These are phyloP conservation scores for Colletotrichum sp. DNA, from an alignment of 2,329 filamentous ascomycete genomes.

Conservation along the genomic window DNA sequence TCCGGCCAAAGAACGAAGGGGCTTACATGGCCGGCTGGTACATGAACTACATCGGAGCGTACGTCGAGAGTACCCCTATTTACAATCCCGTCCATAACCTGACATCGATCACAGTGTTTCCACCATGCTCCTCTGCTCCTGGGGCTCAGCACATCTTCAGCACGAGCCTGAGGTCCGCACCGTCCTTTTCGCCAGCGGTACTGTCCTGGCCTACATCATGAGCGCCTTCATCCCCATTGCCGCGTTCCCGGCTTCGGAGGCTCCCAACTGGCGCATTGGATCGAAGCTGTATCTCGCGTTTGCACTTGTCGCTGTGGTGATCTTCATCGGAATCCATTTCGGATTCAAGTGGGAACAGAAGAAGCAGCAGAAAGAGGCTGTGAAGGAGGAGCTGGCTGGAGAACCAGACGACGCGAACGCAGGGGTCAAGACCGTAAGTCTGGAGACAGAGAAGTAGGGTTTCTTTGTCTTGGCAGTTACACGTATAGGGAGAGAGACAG, in stretches of 20 bases:
- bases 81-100: neutral
- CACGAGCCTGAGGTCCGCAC: conserved; percentile 9
- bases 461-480: neutral
- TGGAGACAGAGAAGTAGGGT: neutral
- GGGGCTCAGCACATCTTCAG: neutral
- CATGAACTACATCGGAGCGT: conserved; percentile 17
- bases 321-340: conserved; percentile 6
- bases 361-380: neutral
- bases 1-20: neutral
- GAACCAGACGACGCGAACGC: neutral
- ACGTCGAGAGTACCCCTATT: neutral
- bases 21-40: conserved; percentile 16
- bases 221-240: conserved; percentile 14
- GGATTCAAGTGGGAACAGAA: conserved; percentile 5
- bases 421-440: neutral
- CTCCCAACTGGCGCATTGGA: conserved; percentile 1
- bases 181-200: conserved; percentile 12
- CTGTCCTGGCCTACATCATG: neutral
- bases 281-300: conserved; percentile 1
- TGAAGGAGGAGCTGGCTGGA: neutral
- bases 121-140: conserved; percentile 4
- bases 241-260: neutral
- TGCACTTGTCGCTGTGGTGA: neutral
- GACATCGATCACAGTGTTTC: neutral
- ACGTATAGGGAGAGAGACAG: neutral